phyloP scores from a whole-genome alignment of 2,329 filamentous ascomycete species.

The Thelonectria olida region DNA sequence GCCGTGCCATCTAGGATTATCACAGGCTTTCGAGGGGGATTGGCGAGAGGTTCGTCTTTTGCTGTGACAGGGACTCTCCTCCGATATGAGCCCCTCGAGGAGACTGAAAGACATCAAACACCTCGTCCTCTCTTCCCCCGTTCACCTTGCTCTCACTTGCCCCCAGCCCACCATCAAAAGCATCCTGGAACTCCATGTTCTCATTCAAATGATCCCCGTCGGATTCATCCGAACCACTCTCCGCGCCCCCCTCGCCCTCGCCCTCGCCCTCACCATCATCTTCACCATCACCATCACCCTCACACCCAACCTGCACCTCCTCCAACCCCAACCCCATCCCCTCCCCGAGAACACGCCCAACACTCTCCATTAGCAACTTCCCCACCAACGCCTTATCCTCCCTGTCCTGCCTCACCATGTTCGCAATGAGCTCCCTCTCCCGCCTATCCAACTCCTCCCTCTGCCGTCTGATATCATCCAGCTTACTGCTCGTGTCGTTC shows the following conservation, averaged over 20 bases:
- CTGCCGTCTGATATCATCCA: neutral
- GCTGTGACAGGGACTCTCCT: too few relatives aligned
- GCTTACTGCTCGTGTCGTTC: neutral
- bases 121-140: neutral
- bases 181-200: neutral
- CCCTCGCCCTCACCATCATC: neutral
- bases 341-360: neutral
- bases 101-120: neutral
- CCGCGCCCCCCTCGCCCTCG: neutral
- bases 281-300: neutral
- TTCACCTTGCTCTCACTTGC: neutral
- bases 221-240: neutral
- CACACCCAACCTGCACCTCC: neutral
- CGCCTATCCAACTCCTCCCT: constrained; percentile 2
- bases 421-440: constrained; percentile 2
- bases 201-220: neutral
- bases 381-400: constrained; percentile 2
- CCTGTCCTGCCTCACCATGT: neutral
- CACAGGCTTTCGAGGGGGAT: too few relatives aligned
- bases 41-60: too few relatives aligned
- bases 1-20: too few relatives aligned
- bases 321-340: neutral
- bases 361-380: neutral
- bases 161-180: neutral
- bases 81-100: too few relatives aligned